A percentile compares a stretch with the other conserved stretches of the same genome.
These are phyloP conservation scores for Noccaea caerulescens DNA, from an alignment of 345 rosid genomes.

Conservation along the genomic window DNA sequence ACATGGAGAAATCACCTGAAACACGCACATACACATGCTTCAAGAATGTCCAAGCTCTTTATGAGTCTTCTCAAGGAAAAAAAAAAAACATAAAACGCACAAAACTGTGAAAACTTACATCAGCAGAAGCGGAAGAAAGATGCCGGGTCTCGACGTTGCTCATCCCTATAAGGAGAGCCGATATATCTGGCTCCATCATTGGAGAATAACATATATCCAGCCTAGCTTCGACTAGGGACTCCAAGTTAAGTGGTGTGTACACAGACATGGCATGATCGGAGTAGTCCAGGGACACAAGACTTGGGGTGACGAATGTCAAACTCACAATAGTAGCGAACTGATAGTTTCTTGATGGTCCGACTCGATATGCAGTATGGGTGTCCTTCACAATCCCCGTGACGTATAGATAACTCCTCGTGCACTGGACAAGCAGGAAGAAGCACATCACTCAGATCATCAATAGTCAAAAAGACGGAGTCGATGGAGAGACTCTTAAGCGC, in stretches of 20 bases:
- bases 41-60: background rate
- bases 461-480: background rate
- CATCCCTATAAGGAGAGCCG: slow-evolving; percentile 9
- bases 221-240: background rate
- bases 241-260: background rate
- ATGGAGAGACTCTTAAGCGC: slow-evolving; percentile 27
- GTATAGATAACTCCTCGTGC: slow-evolving; percentile 19
- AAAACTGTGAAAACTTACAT: background rate
- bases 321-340: background rate
- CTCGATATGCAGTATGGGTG: slow-evolving; percentile 8
- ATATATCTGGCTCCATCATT: background rate
- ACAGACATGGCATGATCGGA: no score
- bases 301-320: background rate
- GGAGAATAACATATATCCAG: background rate
- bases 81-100: no score
- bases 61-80: no score
- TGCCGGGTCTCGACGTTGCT: background rate
- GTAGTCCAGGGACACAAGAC: no score
- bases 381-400: background rate
- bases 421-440: slow-evolving; percentile 26
- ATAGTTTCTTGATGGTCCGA: slow-evolving; percentile 12
- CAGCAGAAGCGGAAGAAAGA: background rate
- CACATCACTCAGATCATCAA: background rate
- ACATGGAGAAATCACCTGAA: background rate
- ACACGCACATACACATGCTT: background rate